Percentiles rank a stretch among this genome's conserved stretches.
phyloP scores from a whole-genome alignment of 2,329 filamentous ascomycete genomes.

The Aspergillus persii region DNA sequence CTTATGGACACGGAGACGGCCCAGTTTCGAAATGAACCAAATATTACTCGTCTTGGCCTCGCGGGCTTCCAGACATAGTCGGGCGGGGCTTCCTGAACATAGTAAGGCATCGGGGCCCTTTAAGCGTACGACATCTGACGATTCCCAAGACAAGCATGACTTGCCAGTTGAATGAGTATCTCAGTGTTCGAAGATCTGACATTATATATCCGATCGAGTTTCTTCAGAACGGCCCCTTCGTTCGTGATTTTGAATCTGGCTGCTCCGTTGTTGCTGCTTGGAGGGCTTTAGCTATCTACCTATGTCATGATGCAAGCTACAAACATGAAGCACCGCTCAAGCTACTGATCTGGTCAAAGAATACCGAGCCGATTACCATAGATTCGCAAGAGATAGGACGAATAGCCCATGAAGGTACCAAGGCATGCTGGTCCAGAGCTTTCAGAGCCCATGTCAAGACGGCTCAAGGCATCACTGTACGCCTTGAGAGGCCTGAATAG shows the following conservation, averaged over 20 bases:
- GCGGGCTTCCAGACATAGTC: not conserved
- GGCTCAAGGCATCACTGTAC: not conserved
- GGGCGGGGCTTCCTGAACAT: not conserved
- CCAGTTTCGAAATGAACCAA: not conserved
- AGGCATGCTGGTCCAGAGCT: not conserved
- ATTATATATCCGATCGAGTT: not conserved
- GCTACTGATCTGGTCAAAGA: not conserved
- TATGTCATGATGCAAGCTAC: not conserved
- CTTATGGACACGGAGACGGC: not conserved
- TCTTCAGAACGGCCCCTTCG: not conserved
- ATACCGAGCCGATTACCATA: not conserved
- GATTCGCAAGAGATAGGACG: not conserved
- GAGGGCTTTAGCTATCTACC: not conserved
- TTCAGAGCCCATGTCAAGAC: not conserved
- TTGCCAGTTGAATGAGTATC: not conserved
- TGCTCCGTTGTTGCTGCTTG: not conserved
- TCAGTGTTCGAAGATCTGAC: not conserved
- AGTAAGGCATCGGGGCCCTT: not conserved
- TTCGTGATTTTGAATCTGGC: not conserved
- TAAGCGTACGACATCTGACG: not conserved
- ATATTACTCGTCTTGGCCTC: not conserved
- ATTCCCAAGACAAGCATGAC: not conserved
- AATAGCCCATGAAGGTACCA: not conserved
- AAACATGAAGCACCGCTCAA: not conserved
- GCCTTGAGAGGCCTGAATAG: not conserved